Conservation (phyloP, 768 basidiomycete species). For the Russula sp. region DNA sequence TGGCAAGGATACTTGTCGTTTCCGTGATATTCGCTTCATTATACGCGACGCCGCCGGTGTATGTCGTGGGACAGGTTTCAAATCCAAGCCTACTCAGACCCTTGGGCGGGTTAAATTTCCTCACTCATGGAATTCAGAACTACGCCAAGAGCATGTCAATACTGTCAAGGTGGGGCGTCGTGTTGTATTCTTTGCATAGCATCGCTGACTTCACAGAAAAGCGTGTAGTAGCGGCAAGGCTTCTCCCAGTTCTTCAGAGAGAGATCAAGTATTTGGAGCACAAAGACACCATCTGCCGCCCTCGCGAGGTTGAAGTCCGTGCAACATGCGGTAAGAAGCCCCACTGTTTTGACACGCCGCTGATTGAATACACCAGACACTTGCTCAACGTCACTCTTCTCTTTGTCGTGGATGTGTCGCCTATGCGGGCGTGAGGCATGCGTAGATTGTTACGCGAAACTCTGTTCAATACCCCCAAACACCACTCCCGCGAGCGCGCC, state of each 20-base stretch:
- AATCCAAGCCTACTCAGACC: slow-evolving; percentile 7
- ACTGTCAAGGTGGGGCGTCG: slow-evolving; percentile 40
- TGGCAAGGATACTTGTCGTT: slow-evolving; percentile 81
- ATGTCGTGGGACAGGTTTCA: slow-evolving; percentile 57
- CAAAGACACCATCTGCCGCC: slow-evolving; percentile 55
- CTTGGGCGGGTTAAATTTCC: slow-evolving; percentile 9
- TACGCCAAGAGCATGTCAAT: slow-evolving; percentile 45
- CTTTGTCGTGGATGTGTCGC: slow-evolving; percentile 83
- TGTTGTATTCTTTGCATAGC: slow-evolving; percentile 5
- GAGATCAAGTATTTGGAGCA: slow-evolving; percentile 54
- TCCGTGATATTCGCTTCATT: slow-evolving; percentile 73
- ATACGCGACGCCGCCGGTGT: slow-evolving; percentile 50
- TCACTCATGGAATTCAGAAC: slow-evolving; percentile 6
- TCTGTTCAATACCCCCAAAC: slow-evolving; percentile 46
- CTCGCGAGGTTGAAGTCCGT: slow-evolving; percentile 72
- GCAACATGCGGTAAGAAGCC: slow-evolving; percentile 70
- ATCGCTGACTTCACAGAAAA: slow-evolving; percentile 26
- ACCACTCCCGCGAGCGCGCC: slow-evolving; percentile 30
- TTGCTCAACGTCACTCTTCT: slow-evolving; percentile 89
- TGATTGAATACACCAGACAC: slow-evolving; percentile 51
- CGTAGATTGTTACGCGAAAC: slow-evolving; percentile 64
- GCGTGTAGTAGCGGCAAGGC: slow-evolving; percentile 57
- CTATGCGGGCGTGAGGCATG: slow-evolving; percentile 86
- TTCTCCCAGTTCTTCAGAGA: slow-evolving; percentile 57
- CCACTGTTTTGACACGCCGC: slow-evolving; percentile 8